Percentiles rank a stretch among this genome's conserved stretches.
Conservation (phyloP, 2,329 filamentous ascomycete genomes). For the Chrysoporthe cubensis region DNA sequence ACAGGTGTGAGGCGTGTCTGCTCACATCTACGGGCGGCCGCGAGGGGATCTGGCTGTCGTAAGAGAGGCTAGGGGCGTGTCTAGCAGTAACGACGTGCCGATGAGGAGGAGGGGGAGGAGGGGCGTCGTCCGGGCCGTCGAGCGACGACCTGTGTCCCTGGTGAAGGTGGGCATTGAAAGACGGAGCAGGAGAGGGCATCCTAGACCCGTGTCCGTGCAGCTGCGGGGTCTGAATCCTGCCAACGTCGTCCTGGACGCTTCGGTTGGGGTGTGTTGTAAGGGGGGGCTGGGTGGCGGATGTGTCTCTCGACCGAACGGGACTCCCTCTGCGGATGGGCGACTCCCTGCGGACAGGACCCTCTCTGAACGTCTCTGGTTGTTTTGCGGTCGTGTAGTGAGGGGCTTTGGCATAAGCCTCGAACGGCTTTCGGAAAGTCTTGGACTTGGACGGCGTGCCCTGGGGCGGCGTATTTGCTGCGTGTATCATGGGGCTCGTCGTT, state of each 20-base stretch:
- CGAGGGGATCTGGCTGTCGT: constrained; percentile 28
- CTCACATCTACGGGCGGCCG: constrained; percentile 23
- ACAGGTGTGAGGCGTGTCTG: constrained; percentile 26
- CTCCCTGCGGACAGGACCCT: constrained; percentile 43
- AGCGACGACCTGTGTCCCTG: constrained; percentile 32
- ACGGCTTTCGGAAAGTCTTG: constrained; percentile 68
- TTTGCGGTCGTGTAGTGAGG: constrained; percentile 68
- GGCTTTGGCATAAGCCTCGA: constrained; percentile 68
- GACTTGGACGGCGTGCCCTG: constrained; percentile 61
- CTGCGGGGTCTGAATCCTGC: constrained; percentile 37
- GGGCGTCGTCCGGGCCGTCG: constrained; percentile 61
- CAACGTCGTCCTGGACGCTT: constrained; percentile 33
- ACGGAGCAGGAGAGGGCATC: constrained; percentile 44
- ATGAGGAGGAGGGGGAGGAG: constrained; percentile 82
- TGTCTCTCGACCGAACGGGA: constrained; percentile 41
- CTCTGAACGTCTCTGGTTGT: constrained; percentile 60
- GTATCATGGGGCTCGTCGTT: constrained; percentile 63
- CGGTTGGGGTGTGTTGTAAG: constrained; percentile 19
- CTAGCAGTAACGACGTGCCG: constrained; percentile 58
- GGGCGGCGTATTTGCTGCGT: constrained; percentile 55
- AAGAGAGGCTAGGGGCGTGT: constrained; percentile 31
- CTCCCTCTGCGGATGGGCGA: constrained; percentile 40
- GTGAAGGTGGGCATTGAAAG: constrained; percentile 37
- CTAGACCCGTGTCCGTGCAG: constrained; percentile 40
- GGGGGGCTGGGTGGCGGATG: constrained; percentile 7